These are phyloP conservation scores for Phytopythium helicoides DNA, from an alignment of 352 stramenopile genomes.

Conservation along the genomic window DNA sequence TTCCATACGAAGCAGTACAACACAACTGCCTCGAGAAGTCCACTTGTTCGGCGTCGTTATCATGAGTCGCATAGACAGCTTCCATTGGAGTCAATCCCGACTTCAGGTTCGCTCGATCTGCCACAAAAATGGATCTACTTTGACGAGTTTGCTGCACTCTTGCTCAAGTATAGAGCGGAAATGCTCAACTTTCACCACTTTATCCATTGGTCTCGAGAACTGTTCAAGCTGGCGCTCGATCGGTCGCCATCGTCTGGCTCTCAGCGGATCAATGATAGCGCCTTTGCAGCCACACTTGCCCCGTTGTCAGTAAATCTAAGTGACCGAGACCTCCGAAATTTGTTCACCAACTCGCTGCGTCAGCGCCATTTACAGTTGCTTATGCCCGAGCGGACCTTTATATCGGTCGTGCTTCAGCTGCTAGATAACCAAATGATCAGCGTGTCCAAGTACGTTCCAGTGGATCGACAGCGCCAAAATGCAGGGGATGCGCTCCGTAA, in stretches of 20 bases:
- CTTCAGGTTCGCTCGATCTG: neutral
- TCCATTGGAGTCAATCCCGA: slow-evolving; percentile 1
- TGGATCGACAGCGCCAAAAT: slow-evolving; percentile 12
- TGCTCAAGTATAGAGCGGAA: slow-evolving; percentile 56
- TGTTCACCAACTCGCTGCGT: slow-evolving; percentile 66
- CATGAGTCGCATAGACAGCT: slow-evolving; percentile 8
- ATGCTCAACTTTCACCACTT: slow-evolving; percentile 73
- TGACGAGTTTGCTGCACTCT: slow-evolving; percentile 49
- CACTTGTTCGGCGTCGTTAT: slow-evolving; percentile 31
- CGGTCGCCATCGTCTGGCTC: neutral
- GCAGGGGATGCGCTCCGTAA: neutral
- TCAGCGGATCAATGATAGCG: slow-evolving; percentile 40
- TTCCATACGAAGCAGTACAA: slow-evolving; percentile 64
- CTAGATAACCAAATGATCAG: slow-evolving; percentile 58
- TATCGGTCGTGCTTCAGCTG: slow-evolving; percentile 57
- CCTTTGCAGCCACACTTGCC: slow-evolving; percentile 41
- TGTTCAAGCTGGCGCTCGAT: slow-evolving; percentile 35
- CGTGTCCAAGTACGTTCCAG: slow-evolving; percentile 43
- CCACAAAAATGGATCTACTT: slow-evolving; percentile 50
- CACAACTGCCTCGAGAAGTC: slow-evolving; percentile 38
- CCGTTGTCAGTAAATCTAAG: slow-evolving; percentile 44
- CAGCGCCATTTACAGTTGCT: slow-evolving; percentile 46
- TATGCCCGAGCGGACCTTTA: slow-evolving; percentile 66
- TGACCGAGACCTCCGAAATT: slow-evolving; percentile 54
- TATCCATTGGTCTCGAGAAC: slow-evolving; percentile 47